A percentile compares a stretch with the other conserved stretches of the same genome.
Conservation (phyloP, 139 green algal species). For the Haematococcus lacustris region DNA sequence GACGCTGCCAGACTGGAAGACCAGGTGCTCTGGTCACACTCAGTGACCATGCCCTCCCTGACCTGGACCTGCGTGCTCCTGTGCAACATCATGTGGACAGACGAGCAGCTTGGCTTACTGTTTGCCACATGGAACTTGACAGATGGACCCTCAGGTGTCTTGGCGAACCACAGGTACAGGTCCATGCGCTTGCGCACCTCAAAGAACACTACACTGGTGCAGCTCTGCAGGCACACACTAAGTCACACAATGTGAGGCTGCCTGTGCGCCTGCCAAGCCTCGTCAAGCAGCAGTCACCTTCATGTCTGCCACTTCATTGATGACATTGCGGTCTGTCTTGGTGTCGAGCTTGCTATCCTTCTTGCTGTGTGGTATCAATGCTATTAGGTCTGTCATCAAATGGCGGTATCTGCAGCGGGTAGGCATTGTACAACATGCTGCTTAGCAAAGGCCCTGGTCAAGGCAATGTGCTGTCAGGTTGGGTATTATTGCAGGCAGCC, state of each 20-base stretch:
- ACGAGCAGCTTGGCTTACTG: not conserved
- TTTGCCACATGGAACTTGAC: constrained; percentile 93
- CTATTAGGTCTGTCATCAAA: constrained; percentile 76
- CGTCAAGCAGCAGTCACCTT: constrained; percentile 44
- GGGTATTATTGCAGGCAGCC: not conserved
- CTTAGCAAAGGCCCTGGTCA: not conserved
- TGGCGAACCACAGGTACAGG: constrained; percentile 94
- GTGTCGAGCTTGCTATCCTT: constrained; percentile 95
- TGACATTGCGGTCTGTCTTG: constrained; percentile 75
- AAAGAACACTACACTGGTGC: constrained; percentile 87
- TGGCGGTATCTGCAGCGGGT: constrained; percentile 81
- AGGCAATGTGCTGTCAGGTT: not conserved
- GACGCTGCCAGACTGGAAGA: no score
- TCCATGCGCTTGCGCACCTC: constrained; percentile 94
- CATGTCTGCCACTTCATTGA: constrained; percentile 95
- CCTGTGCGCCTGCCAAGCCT: not conserved
- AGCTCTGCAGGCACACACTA: constrained; percentile 45
- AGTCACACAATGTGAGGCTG: not conserved
- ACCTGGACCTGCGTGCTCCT: no score
- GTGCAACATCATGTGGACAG: no score
- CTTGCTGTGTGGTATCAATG: constrained; percentile 91
- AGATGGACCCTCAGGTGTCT: constrained; percentile 81
- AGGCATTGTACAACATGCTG: no score
- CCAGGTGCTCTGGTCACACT: no score
- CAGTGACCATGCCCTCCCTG: no score